Evolutionary conservation across 805 yeast genomes (phyloP), one percentile per base, ranked within the genome.

Genomic region (Wickerhamomyces chaumierensis): DNA sequence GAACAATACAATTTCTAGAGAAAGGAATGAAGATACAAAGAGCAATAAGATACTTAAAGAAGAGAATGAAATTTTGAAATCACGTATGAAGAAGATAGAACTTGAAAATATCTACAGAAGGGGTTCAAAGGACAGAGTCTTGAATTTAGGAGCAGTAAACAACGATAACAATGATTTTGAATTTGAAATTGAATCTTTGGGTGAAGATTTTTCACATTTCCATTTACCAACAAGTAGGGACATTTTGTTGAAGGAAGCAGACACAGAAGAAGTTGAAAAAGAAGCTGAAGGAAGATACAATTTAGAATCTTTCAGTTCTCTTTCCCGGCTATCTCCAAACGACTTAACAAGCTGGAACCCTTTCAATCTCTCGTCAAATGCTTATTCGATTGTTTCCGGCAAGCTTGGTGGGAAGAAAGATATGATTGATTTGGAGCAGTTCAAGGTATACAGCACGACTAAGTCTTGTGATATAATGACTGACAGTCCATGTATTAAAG

Each of bases 1-100:
- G 37, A 49, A 48, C 37, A 48, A 46, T 31, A 36, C 33, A 5
- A 37, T 46, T 6, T 38, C 45, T 13, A 29, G 11, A 7, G 34
- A 20, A 9, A 34, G 29, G n/a, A n/a, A n/a, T n/a, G n/a, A n/a
- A n/a, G n/a, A n/a, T n/a, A n/a, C n/a, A n/a, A n/a, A n/a, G n/a
- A n/a, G n/a, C n/a, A n/a, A n/a, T n/a, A n/a, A n/a, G n/a, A n/a
- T n/a, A n/a, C n/a, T n/a, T n/a, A n/a, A n/a, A n/a, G n/a, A 31
- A 31, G 18, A 31, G 15, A 12, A 9, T 5, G 18, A 25, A 14
- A 25, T 13, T 13, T 25, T 25, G n/a, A 25, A 25, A 13, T 25
- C 29, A 11, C 29, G 29, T 13, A 8, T 25, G 14, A 25, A 25
- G 5, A 13, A 25, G n/a, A 8, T 25, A 5, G 29, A 25, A 13